Percentiles rank a stretch among this genome's conserved stretches.
Evolutionary conservation across 129 eudicot species (phyloP).

Genomic region (Arctium minus): DNA sequence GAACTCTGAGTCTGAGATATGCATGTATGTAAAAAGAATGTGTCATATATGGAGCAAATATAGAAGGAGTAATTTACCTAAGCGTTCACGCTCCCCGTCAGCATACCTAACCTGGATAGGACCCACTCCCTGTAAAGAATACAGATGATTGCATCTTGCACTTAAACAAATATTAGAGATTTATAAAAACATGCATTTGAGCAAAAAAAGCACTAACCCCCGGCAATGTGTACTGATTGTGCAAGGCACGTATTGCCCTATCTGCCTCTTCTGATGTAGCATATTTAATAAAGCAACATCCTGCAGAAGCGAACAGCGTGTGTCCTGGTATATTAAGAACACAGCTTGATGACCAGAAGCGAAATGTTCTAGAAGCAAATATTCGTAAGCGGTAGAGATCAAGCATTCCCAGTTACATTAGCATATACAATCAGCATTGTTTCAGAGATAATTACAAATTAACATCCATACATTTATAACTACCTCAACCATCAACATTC

Average conservation of each 20-base stretch:
- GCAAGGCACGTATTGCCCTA: slow-evolving; percentile 84
- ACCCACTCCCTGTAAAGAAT: slow-evolving; percentile 64
- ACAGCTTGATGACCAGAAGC: slow-evolving; percentile 27
- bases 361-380: slow-evolving; percentile 13
- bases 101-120: slow-evolving; percentile 99
- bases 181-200: not conserved
- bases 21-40: not conserved
- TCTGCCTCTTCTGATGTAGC: slow-evolving; percentile 93
- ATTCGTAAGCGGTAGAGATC: slow-evolving; percentile 2
- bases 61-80: slow-evolving; percentile 51
- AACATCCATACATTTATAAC: not conserved
- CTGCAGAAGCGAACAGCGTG: slow-evolving; percentile 75
- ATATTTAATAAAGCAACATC: slow-evolving; percentile 97
- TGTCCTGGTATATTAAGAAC: slow-evolving; percentile 35
- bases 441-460: not conserved
- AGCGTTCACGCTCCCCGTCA: slow-evolving; percentile 97
- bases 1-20: not conserved
- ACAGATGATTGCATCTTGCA: not conserved
- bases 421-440: not conserved
- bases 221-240: slow-evolving; percentile 85
- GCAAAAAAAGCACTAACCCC: slow-evolving; percentile 56
- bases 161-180: slow-evolving; percentile 3
- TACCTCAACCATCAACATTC: not conserved
- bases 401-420: not conserved
- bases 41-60: not conserved